Conservation (phyloP, 441 rosid species). For the Mallotus japonicus region DNA sequence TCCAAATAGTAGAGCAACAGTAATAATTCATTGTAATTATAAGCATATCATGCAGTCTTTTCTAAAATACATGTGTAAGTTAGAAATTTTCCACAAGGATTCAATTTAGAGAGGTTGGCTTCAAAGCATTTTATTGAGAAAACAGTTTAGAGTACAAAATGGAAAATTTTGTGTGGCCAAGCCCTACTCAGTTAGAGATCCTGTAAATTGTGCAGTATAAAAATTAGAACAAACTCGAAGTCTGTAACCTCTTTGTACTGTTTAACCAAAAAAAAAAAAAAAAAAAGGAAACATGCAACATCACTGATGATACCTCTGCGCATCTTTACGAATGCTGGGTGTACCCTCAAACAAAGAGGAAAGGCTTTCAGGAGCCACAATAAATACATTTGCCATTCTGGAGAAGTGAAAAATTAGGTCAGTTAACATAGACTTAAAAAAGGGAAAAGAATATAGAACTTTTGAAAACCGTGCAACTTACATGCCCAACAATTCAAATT, state of each 20-base stretch:
- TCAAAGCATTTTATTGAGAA: neutral
- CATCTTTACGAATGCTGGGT: constrained; percentile 90
- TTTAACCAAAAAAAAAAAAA: neutral
- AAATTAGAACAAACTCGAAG: neutral
- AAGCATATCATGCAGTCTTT: constrained; percentile 10
- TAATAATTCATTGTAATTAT: neutral
- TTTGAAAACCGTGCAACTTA: constrained; percentile 36
- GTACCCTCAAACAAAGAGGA: constrained; percentile 91
- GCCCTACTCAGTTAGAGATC: neutral
- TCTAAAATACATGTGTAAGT: neutral
- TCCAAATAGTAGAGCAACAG: neutral
- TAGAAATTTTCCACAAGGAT: neutral
- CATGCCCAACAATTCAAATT: constrained; percentile 94
- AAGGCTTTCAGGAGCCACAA: constrained; percentile 96
- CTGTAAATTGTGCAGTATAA: neutral
- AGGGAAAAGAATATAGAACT: neutral
- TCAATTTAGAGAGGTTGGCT: neutral
- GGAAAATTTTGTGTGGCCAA: neutral
- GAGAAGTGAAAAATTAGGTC: constrained; percentile 25
- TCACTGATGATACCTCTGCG: constrained; percentile 61
- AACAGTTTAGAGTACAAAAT: neutral
- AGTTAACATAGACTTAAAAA: constrained; percentile 6
- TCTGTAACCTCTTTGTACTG: constrained; percentile 3
- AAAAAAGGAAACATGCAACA: neutral
- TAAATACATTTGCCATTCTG: constrained; percentile 93